A percentile compares a stretch with the other conserved stretches of the same genome.
phyloP scores from a whole-genome alignment of 2,329 filamentous ascomycete genomes.

The Bimuria novae-zelandiae region DNA sequence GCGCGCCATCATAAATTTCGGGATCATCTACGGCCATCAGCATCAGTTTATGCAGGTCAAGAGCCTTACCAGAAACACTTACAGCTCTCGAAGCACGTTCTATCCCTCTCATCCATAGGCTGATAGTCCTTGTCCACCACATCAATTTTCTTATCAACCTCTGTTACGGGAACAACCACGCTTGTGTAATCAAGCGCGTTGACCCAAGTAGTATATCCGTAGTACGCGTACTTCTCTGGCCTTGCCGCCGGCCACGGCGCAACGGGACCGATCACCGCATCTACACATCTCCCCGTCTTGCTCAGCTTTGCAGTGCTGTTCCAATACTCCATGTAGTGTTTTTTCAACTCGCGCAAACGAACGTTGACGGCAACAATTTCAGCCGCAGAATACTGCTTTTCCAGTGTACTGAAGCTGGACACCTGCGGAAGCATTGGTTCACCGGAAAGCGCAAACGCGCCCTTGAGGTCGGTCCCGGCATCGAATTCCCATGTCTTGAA shows the following conservation, averaged over 20 bases:
- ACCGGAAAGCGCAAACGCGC: constrained; percentile 39
- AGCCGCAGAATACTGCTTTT: constrained; percentile 28
- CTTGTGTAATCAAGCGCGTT: constrained; percentile 41
- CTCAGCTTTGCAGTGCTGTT: constrained; percentile 32
- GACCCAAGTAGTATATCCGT: constrained; percentile 38
- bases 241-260: constrained; percentile 45
- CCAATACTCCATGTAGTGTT: constrained; percentile 47
- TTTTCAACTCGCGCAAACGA: constrained; percentile 31
- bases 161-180: constrained; percentile 42
- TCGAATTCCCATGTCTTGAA: constrained; percentile 39
- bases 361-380: constrained; percentile 43
- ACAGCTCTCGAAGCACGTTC: constrained; percentile 34
- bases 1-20: constrained; percentile 45
- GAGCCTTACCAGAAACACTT: constrained; percentile 17
- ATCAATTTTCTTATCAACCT: constrained; percentile 37
- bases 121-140: constrained; percentile 26
- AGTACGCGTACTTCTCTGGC: constrained; percentile 36
- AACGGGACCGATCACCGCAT: constrained; percentile 44
- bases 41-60: not conserved
- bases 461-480: constrained; percentile 34
- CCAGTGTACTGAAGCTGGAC: constrained; percentile 15
- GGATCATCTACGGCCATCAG: constrained; percentile 46
- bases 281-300: constrained; percentile 39
- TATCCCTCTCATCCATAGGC: constrained; percentile 35
- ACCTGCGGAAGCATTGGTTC: constrained; percentile 40